Percentiles rank a stretch among this genome's conserved stretches.
These are phyloP conservation scores for Cystofilobasidium ferigula DNA, from an alignment of 768 basidiomycete genomes.

Conservation along the genomic window DNA sequence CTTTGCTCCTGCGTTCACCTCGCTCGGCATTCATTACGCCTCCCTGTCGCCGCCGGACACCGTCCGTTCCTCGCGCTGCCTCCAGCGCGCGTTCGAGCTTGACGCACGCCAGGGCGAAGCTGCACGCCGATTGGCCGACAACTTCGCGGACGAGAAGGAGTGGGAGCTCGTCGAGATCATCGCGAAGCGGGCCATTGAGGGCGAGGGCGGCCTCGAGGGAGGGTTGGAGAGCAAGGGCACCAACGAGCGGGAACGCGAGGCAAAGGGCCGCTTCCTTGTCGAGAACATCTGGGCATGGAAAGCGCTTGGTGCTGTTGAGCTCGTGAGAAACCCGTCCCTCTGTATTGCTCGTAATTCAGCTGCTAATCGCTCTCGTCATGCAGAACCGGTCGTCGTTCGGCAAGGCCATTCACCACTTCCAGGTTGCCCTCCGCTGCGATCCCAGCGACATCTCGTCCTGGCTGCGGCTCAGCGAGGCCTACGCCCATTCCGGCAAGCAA, in stretches of 20 bases:
- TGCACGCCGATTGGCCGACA: slow-evolving; percentile 68
- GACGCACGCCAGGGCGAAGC: slow-evolving; percentile 80
- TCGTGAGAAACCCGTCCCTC: slow-evolving; percentile 47
- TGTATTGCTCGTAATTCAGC: not conserved
- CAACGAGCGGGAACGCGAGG: slow-evolving; percentile 21
- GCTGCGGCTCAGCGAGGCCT: slow-evolving; percentile 85
- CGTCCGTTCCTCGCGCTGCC: slow-evolving; percentile 80
- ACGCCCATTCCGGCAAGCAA: slow-evolving; percentile 74
- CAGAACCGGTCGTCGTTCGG: slow-evolving; percentile 60
- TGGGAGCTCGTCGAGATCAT: slow-evolving; percentile 94
- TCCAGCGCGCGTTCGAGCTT: slow-evolving; percentile 95
- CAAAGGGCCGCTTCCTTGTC: slow-evolving; percentile 20
- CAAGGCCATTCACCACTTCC: slow-evolving; percentile 69
- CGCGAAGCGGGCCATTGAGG: slow-evolving; percentile 83
- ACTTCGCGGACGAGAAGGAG: slow-evolving; percentile 83
- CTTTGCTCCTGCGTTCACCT: slow-evolving; percentile 86
- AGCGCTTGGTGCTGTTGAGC: slow-evolving; percentile 77
- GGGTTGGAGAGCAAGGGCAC: slow-evolving; percentile 41
- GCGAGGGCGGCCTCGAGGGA: slow-evolving; percentile 68
- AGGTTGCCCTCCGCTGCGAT: slow-evolving; percentile 70
- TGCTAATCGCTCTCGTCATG: not conserved
- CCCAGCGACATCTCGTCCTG: slow-evolving; percentile 69
- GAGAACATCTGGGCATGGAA: slow-evolving; percentile 96
- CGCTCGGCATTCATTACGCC: slow-evolving; percentile 78
- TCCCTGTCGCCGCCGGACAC: slow-evolving; percentile 66